Conservation (phyloP, 1,284 basidiomycete species). For the Pascua sp. region DNA sequence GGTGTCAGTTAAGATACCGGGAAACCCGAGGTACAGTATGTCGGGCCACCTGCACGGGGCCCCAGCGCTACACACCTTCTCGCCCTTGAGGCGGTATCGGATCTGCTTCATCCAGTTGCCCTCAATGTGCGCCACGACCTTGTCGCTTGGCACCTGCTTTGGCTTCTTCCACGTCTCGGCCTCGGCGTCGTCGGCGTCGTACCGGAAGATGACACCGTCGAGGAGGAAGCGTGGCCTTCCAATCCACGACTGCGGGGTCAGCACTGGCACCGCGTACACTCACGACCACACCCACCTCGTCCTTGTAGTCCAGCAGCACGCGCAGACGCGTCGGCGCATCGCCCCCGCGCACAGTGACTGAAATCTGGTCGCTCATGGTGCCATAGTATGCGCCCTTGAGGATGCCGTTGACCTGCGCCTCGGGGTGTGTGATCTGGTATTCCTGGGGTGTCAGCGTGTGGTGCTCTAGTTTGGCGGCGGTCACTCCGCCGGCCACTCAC, state of each 20-base stretch:
- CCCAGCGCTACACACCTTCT: constrained; percentile 46
- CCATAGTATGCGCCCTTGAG: constrained; percentile 73
- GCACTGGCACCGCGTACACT: not conserved
- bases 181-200: constrained; percentile 56
- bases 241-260: constrained; percentile 71
- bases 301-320: constrained; percentile 88
- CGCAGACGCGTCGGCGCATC: constrained; percentile 62
- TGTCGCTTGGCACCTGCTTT: constrained; percentile 80
- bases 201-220: constrained; percentile 87
- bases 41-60: not conserved
- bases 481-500: constrained; percentile 28
- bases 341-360: constrained; percentile 75
- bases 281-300: constrained; percentile 71
- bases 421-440: constrained; percentile 86
- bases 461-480: not conserved
- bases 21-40: not conserved
- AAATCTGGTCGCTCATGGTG: constrained; percentile 62
- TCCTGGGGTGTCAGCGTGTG: constrained; percentile 33
- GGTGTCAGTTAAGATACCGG: not conserved
- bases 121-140: constrained; percentile 75
- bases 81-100: constrained; percentile 70
- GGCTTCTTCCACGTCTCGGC: constrained; percentile 68
- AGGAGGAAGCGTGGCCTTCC: constrained; percentile 79
- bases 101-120: constrained; percentile 84
- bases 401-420: constrained; percentile 86